phyloP scores from a whole-genome alignment of 2,329 filamentous ascomycete species.

The Alternaria hordeiaustralica region DNA sequence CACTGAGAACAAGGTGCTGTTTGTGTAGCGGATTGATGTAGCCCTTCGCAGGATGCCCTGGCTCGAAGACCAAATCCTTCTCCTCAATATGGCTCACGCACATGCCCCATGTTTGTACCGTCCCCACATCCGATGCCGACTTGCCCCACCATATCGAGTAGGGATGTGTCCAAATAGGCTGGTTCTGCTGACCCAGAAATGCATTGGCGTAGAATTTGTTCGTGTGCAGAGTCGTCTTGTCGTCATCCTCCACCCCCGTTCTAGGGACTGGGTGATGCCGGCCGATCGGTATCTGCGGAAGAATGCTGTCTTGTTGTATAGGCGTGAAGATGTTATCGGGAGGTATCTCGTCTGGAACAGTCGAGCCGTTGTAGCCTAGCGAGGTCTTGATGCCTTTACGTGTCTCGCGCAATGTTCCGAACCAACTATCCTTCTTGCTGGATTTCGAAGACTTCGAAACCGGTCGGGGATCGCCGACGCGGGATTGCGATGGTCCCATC shows the following conservation, averaged over 20 bases:
- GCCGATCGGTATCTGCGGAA: slow-evolving; percentile 49
- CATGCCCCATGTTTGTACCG: slow-evolving; percentile 44
- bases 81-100: slow-evolving; percentile 66
- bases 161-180: slow-evolving; percentile 74
- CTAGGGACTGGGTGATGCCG: slow-evolving; percentile 51
- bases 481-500: slow-evolving; percentile 18
- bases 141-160: slow-evolving; percentile 56
- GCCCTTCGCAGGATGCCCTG: slow-evolving; percentile 46
- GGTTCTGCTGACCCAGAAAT: slow-evolving; percentile 74
- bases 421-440: slow-evolving; percentile 6
- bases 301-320: slow-evolving; percentile 50
- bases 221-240: slow-evolving; percentile 63
- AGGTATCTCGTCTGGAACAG: slow-evolving; percentile 12
- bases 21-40: slow-evolving; percentile 80
- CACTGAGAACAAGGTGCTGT: slow-evolving; percentile 81
- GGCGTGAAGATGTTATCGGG: slow-evolving; percentile 50
- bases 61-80: slow-evolving; percentile 70
- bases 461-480: not conserved
- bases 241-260: slow-evolving; percentile 48
- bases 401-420: slow-evolving; percentile 13
- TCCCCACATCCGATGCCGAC: slow-evolving; percentile 65
- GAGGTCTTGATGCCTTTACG: slow-evolving; percentile 12
- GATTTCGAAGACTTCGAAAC: not conserved
- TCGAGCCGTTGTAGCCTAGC: slow-evolving; percentile 10
- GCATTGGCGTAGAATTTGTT: slow-evolving; percentile 79